Conservation (phyloP, 1,284 basidiomycete genomes). For the Rhodotorula sp. region DNA sequence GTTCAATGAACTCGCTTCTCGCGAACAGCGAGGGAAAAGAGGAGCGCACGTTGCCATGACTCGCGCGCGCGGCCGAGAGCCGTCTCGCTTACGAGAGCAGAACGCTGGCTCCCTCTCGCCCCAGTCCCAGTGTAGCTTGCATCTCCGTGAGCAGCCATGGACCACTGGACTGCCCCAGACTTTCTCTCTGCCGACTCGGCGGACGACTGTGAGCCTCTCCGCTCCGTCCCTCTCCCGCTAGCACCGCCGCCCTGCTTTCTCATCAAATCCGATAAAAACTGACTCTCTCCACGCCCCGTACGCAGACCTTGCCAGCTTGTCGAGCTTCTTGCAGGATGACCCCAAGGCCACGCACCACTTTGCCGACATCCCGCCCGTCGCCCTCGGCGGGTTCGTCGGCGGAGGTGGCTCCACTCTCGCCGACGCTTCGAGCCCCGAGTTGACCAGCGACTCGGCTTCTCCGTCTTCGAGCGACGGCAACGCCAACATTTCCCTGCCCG, state of each 20-base stretch:
- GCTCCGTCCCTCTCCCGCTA: background rate
- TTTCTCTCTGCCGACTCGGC: constrained; percentile 8
- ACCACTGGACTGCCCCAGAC: constrained; percentile 12
- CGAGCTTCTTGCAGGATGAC: constrained; percentile 5
- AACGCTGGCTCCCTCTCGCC: background rate
- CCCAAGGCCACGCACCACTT: background rate
- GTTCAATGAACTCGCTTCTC: too few relatives aligned
- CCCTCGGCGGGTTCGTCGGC: background rate
- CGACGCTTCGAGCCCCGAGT: constrained; percentile 18
- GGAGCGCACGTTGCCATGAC: too few relatives aligned
- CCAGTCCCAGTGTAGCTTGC: background rate
- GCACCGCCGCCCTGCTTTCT: background rate
- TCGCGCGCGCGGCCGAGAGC: too few relatives aligned
- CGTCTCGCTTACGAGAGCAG: too few relatives aligned
- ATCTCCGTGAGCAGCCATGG: background rate
- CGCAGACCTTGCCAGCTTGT: constrained; percentile 9
- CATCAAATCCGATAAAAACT: background rate
- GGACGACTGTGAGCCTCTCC: constrained; percentile 16
- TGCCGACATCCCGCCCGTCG: background rate
- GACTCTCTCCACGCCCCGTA: background rate
- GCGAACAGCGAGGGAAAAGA: too few relatives aligned
- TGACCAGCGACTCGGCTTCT: constrained; percentile 20
- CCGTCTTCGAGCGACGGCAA: constrained; percentile 10
- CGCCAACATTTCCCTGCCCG: background rate
- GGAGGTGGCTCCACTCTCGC: background rate